These are phyloP conservation scores for Immersiella caudata DNA, from an alignment of 495 filamentous ascomycete species.

Conservation along the genomic window DNA sequence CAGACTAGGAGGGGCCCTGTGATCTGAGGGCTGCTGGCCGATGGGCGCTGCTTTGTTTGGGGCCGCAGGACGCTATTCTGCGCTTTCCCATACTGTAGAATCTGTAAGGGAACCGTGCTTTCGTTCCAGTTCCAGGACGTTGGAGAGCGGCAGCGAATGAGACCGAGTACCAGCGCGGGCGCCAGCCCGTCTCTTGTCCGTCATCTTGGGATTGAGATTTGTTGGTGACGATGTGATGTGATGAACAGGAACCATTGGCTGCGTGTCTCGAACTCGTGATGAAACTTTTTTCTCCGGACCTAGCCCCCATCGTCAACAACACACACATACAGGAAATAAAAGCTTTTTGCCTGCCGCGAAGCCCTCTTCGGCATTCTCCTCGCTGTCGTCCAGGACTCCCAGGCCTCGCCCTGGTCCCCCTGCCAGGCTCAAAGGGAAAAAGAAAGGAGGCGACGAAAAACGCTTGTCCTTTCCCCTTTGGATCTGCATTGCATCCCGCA, in stretches of 20 bases:
- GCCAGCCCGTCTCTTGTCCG: not conserved
- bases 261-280: conserved; percentile 5
- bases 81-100: not conserved
- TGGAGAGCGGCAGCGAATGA: conserved; percentile 20
- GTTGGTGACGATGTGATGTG: conserved; percentile 8
- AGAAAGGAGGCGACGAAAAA: conserved; percentile 9
- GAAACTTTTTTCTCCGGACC: conserved; percentile 4
- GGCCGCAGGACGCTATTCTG: not conserved
- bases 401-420: not conserved
- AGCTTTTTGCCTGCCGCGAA: not conserved
- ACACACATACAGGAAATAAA: not conserved
- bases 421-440: conserved; percentile 9
- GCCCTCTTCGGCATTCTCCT: not conserved
- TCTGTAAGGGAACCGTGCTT: conserved; percentile 7
- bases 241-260: not conserved
- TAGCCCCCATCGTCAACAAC: not conserved
- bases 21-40: not conserved
- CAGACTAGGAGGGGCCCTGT: not conserved
- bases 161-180: conserved; percentile 14
- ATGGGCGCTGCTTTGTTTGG: not conserved
- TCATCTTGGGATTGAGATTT: not conserved
- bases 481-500: conserved; percentile 14
- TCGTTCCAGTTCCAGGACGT: not conserved
- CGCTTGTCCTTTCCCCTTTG: conserved; percentile 17
- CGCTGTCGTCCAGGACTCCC: not conserved